A percentile compares a stretch with the other conserved stretches of the same genome.
Evolutionary conservation across 805 yeast genomes (phyloP).

Genomic region (Debaryomyces castellii): DNA sequence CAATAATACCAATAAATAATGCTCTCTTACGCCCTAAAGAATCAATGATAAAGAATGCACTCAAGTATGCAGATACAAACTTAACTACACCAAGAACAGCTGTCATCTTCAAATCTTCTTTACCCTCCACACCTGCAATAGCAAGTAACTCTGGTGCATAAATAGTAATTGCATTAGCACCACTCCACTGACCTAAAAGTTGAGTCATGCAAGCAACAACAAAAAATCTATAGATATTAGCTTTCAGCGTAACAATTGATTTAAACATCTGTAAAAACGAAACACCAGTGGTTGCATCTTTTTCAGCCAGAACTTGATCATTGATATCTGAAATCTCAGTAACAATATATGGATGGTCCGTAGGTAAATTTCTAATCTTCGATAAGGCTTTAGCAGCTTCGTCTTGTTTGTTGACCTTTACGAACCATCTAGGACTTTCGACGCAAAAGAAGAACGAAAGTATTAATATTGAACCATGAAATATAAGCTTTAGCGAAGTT

Average conservation of each 20-base stretch:
- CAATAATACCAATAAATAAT: conserved; percentile 16
- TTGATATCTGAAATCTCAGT: conserved; percentile 40
- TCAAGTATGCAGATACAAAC: conserved; percentile 11
- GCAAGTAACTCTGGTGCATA: conserved; percentile 53
- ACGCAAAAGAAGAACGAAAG: conserved; percentile 43
- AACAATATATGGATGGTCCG: conserved; percentile 24
- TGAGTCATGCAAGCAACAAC: conserved; percentile 50
- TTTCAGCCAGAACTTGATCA: conserved; percentile 27
- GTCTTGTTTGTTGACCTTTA: conserved; percentile 27
- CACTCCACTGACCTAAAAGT: conserved; percentile 49
- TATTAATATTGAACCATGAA: conserved; percentile 46
- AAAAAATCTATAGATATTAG: conserved; percentile 46
- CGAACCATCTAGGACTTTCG: conserved; percentile 49
- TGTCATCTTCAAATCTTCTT: conserved; percentile 38
- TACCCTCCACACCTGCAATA: conserved; percentile 45
- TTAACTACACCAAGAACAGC: conserved; percentile 25
- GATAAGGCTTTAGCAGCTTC: conserved; percentile 26
- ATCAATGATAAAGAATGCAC: conserved; percentile 20
- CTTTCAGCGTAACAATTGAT: conserved; percentile 17
- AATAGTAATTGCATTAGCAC: conserved; percentile 47
- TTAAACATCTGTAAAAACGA: conserved; percentile 41
- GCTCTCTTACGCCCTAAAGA: conserved; percentile 23
- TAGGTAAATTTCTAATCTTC: conserved; percentile 25
- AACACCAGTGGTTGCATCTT: conserved; percentile 6
- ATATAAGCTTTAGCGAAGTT: conserved; percentile 45